Evolutionary conservation across 495 filamentous ascomycete genomes (phyloP).

Genomic region (Penicillium daleae): DNA sequence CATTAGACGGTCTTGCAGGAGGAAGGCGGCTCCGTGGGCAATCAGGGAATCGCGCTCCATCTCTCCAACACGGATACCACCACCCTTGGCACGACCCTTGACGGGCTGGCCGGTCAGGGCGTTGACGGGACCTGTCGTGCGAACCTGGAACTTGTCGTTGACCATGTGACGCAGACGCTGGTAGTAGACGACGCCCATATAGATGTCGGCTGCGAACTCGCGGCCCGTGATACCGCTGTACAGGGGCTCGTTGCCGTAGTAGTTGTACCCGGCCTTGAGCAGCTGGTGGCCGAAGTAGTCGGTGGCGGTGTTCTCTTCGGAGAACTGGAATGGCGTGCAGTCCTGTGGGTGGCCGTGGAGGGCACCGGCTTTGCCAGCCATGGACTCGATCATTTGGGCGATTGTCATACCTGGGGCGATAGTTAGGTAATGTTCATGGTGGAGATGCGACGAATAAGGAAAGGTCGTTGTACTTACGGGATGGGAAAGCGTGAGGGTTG

Average conservation of each 20-base stretch:
- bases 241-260: constrained; percentile 97
- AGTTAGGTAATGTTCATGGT: constrained; percentile 18
- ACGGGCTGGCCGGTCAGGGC: constrained; percentile 92
- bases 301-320: constrained; percentile 86
- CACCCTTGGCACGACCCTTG: constrained; percentile 92
- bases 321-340: constrained; percentile 91
- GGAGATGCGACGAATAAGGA: not conserved
- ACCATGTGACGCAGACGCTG: constrained; percentile 98
- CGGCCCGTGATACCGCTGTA: constrained; percentile 95
- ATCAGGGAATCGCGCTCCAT: constrained; percentile 97
- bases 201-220: constrained; percentile 93
- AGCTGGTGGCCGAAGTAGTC: constrained; percentile 97
- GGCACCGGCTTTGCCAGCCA: constrained; percentile 92
- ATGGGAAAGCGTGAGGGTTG: constrained; percentile 99
- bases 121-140: constrained; percentile 91
- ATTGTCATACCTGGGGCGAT: constrained; percentile 78
- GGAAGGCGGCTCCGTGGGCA: constrained; percentile 91
- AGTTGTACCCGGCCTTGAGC: constrained; percentile 93
- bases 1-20: constrained; percentile 92
- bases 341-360: constrained; percentile 95
- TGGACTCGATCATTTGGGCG: constrained; percentile 97
- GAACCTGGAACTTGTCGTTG: constrained; percentile 98
- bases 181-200: constrained; percentile 96
- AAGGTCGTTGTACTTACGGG: constrained; percentile 56
- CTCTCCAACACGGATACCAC: constrained; percentile 97